Evolutionary conservation across 257 asterid species (phyloP), one percentile per base, ranked within the genome.

Genomic region (Solanum piurae): DNA sequence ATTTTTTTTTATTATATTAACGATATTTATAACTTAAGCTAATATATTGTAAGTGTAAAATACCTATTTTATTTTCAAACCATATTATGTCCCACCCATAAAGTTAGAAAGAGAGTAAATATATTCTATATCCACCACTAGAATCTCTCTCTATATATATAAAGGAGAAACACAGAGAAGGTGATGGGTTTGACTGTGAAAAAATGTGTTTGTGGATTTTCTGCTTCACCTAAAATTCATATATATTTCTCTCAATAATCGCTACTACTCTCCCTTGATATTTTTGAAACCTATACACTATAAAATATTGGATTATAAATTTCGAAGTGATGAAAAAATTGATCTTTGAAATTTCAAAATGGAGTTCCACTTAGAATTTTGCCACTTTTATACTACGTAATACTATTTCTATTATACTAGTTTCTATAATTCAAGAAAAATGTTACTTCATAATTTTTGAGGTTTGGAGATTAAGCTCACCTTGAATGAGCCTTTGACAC

Each of bases 11-110:
- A 49, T 49, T 0, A 49, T 49, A 49, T 49, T 49, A 49, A 49
- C 0, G 66, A 58, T 7, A 5, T 0, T 0, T 21, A 58, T 58
- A 58, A 7, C 27, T 58, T 20, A 7, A 55, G 6, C n/a, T 52
- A 4, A 49, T 49, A 49, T 1, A 46, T 14, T 49, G 21, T 2
- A 49, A 2, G 60, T 49, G 21, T 49, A 49, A 49, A 49, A 49
- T 49, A 14, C 0, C 0, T 1, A 0, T 71, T 8, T 71, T 71
- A 33, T 71, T 71, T 69, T 71, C n/a, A 33, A 7, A 20, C 12
- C 12, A 29, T 29, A 18, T 69, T 20, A 31, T 69, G n/a, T 69
- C 76, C 76, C 76, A 29, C 23, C 23, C 2, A 71, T 33, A 33
- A 72, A 72, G 44, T 33, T 72, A 33, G 79, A 72, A 33, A 69